Evolutionary conservation across 2,329 filamentous ascomycete species (phyloP), one percentile per base, ranked within the genome.

Genomic region (Clathrospora elynae): DNA sequence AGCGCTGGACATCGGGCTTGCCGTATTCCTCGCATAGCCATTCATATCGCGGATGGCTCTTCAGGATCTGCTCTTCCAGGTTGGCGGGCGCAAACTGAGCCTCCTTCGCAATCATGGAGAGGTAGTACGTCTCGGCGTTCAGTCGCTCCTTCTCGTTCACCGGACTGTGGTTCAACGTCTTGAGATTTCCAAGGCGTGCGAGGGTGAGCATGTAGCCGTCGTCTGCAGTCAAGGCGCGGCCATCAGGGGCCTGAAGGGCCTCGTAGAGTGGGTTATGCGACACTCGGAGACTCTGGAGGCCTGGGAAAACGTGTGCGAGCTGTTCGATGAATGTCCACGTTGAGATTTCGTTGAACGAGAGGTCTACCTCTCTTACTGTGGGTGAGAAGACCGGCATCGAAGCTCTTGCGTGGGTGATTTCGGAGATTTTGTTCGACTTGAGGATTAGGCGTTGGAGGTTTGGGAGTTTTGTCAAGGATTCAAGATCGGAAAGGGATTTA

Each of bases 71-170:
- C 1, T 69, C 53, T 18, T 75, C 71, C 53, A 85, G 79, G 2
- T 68, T 69, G 42, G 81, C 77, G 0, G 82, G 73, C 0, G 82
- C 79, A 3, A 77, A 73, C 1, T 83, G 79, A 25, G 96, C 75
- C 64, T 93, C 88, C 50, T 84, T 84, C 8, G 81, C 87, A 44
- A 96, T 93, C 39, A 87, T 81, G 1, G 86, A 88, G 8, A 97
- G 81, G 67, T 99, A 99, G 68, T 95, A 99, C 61, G 92, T 85
- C 59, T 97, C 93, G 4, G 90, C 90, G 61, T 97, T 93, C 39
- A 83, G 78, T 12, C 92, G 83, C 66, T 97, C 91, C 28, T 85
- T 82, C 1, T 76, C 57, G 0, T 84, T 84, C 55, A 97, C 84
- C 1, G 67, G 70, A 46, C 71, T 84, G 66, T 88, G 90, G 65